Base-by-base conservation (phyloP, 306 rosid species). In the Rosa rugosa region DNA sequence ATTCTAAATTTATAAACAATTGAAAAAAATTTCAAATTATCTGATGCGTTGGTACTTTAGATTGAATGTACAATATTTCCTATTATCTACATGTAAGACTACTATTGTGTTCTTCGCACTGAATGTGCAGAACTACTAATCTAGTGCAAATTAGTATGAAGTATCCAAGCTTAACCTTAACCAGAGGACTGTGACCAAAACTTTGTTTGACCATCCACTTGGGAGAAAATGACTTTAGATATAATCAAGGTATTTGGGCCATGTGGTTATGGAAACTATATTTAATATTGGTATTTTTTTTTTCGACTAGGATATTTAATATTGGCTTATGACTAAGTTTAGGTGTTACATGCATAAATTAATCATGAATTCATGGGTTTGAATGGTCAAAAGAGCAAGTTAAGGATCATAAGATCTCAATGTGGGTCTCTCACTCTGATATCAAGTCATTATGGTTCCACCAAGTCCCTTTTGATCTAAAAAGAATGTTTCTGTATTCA, bases 401-500 rank as follows among this genome's bases (percentile, higher is more conserved):
- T 27, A 62, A 25, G 68, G 68, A 25, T 63, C n/a, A 64, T 13
- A 12, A 5, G 41, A 34, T 12, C 11, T 65, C 31, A 67, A 67
- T 40, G 71, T 67, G 71, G 71, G 71, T 40, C 49, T 67, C 49
- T 7, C 34, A 64, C 69, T 64, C 69, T n/a, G n/a, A n/a, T n/a
- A 63, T 63, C 40, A 22, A 59, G 36, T 59, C 36, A 62, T 62
- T 11, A 62, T 11, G 11, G 8, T 12, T 62, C 9, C 66, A 59
- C 22, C 25, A 63, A 59, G 14, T 4, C 65, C 65, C 13, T 27
- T 14, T 59, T 38, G 9, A 49, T 49, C 41, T 14, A 36, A 36
- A 50, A 74, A 56, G 69, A 40, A 74, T 40, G 77, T 40, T 18
- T 73, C 8, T 46, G 16, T 22, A 51, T 72, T 72, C 76, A 72